Conservation (phyloP, 345 rosid species). For the Populus deltoides region DNA sequence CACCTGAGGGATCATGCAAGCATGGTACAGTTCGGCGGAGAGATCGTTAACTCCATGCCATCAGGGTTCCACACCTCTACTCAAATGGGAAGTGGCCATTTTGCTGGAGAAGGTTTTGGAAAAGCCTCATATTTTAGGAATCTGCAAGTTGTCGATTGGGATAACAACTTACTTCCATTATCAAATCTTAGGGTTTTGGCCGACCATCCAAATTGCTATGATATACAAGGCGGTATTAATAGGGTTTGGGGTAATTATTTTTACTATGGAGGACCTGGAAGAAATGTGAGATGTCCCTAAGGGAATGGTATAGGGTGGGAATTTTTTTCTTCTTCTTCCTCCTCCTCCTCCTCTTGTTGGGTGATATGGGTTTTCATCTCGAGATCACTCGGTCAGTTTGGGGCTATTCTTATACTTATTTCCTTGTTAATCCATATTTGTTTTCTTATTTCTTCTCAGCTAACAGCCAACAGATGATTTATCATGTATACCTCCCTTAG, state of each 20-base stretch:
- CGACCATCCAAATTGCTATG: conserved; percentile 85
- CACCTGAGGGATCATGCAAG: conserved; percentile 80
- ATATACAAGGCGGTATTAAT: conserved; percentile 76
- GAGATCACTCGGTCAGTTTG: conserved; percentile 31
- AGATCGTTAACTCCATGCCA: conserved; percentile 67
- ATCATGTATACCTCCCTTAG: conserved; percentile 31
- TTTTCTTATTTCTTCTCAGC: conserved; percentile 4
- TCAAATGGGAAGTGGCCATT: conserved; percentile 98
- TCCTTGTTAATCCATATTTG: conserved; percentile 26
- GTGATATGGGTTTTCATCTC: conserved; percentile 40
- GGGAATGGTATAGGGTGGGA: conserved; percentile 17
- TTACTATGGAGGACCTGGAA: conserved; percentile 97
- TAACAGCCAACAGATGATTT: conserved; percentile 30
- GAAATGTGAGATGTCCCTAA: conserved; percentile 77
- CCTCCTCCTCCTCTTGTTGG: conserved; percentile 13
- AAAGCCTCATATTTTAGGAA: conserved; percentile 90
- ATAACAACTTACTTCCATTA: conserved; percentile 72
- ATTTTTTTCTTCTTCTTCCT: conserved; percentile 7
- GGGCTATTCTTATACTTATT: conserved; percentile 35
- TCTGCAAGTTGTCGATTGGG: conserved; percentile 91
- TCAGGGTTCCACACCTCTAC: conserved; percentile 83
- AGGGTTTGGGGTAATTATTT: conserved; percentile 90
- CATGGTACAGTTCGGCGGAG: conserved; percentile 96
- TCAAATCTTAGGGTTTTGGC: conserved; percentile 67
- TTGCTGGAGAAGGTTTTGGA: conserved; percentile 85